Base-by-base conservation (phyloP, 169 alveolate species). In the Plasmodium billcollinsi region DNA sequence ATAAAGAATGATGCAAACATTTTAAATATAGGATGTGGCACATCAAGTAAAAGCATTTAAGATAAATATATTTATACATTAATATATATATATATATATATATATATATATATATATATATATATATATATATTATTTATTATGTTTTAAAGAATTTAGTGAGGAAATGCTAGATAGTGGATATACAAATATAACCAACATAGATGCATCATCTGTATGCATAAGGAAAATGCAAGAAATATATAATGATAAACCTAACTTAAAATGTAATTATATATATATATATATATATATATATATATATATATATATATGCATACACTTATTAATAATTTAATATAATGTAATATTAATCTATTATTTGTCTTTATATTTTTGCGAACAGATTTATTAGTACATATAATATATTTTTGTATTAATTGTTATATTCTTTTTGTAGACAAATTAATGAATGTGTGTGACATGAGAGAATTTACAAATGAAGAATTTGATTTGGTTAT, bases 401-500 rank as follows among this genome's bases (percentile, higher is more conserved):
- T n/a, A 26, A 43, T 21, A 49, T 21, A 45, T 67, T 24, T 24
- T 62, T 20, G 15, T 15, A 67, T 14, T 15, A 24, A 24, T 45
- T 52, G 29, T 21, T n/a, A 49, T 18, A 18, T 65, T 8, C 33
- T 18, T 72, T 52, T 39, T 15, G 45, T 61, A 80, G 90, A 80
- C 18, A 67, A 67, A 18, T 47, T 67, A 80, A 80, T 80, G 90
- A 69, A 80, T 21, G 90, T 80, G 3, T 80, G 90, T 49, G 90
- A 80, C 61, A 80, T 80, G 90, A 78, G 66, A 49, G 67, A 76
- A 59, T 92, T 75, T 66, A 62, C 69, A 71, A 94, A 61, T 50
- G 91, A 49, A 63, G 83, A 91, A 15, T 94, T 89, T 65, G 96
- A 94, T 69, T 43, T 89, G 12, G 71, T 92, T 67, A 90, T 94